These are phyloP conservation scores for Sporodiniella umbellata DNA, from an alignment of 371 early-diverging fungal species.

Conservation along the genomic window DNA sequence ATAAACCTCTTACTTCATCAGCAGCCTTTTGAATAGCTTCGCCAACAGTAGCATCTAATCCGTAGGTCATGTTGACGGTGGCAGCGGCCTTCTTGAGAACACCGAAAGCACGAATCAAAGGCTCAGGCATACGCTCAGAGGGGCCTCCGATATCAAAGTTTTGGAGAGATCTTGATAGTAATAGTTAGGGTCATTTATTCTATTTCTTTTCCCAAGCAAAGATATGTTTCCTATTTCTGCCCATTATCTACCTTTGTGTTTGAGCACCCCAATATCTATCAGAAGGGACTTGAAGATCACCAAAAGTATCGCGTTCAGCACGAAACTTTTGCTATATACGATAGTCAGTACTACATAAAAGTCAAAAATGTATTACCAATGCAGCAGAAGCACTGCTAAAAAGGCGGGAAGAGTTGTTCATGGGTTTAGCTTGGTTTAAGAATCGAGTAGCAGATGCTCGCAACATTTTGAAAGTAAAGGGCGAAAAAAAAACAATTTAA, in stretches of 20 bases:
- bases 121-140: conserved; percentile 81
- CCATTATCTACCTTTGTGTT: conserved; percentile 67
- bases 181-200: background rate
- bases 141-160: conserved; percentile 88
- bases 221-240: background rate
- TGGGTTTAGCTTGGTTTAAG: conserved; percentile 12
- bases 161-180: conserved; percentile 54
- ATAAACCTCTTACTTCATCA: conserved; percentile 46
- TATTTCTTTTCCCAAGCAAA: no score
- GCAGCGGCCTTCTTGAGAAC: conserved; percentile 89
- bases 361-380: conserved; percentile 15
- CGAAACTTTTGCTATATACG: conserved; percentile 50
- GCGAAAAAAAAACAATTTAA: conserved; percentile 8
- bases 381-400: conserved; percentile 29
- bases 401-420: conserved; percentile 22
- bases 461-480: conserved; percentile 14
- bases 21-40: conserved; percentile 78
- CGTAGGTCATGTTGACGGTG: conserved; percentile 76
- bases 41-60: conserved; percentile 62
- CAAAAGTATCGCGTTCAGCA: conserved; percentile 83
- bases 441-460: conserved; percentile 15
- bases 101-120: conserved; percentile 83
- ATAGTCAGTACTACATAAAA: background rate
- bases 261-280: conserved; percentile 91
- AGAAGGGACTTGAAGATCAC: conserved; percentile 81